Evolutionary conservation across 495 filamentous ascomycete species (phyloP).

Genomic region (Penicillium steckii): DNA sequence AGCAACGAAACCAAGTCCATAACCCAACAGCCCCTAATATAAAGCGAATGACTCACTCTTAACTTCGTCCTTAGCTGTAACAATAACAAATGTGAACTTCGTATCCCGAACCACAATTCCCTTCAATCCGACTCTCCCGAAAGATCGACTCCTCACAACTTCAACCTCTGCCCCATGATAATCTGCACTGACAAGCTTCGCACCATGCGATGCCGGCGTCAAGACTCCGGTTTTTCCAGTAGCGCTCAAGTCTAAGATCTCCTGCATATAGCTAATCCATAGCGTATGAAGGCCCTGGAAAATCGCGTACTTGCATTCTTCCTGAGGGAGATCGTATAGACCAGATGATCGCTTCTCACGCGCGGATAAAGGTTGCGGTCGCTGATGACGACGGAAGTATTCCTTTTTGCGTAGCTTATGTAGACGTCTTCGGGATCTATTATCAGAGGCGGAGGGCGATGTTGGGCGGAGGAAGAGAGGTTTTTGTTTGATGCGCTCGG

Average conservation of each 20-base stretch:
- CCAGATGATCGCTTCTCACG: slow-evolving; percentile 69
- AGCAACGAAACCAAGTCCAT: too few relatives aligned
- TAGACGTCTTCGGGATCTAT: slow-evolving; percentile 62
- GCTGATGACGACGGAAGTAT: slow-evolving; percentile 57
- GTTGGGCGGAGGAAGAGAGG: slow-evolving; percentile 77
- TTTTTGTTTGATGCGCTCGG: slow-evolving; percentile 77
- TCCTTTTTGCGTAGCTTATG: slow-evolving; percentile 54
- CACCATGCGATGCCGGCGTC: slow-evolving; percentile 52
- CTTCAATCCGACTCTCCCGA: slow-evolving; percentile 73
- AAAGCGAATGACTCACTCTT: slow-evolving; percentile 51
- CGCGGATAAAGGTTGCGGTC: slow-evolving; percentile 76
- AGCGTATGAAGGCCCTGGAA: slow-evolving; percentile 74
- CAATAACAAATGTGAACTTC: slow-evolving; percentile 79
- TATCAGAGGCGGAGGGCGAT: slow-evolving; percentile 58
- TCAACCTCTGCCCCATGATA: slow-evolving; percentile 85
- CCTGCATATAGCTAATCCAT: slow-evolving; percentile 82
- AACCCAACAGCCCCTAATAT: not conserved
- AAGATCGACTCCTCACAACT: slow-evolving; percentile 78
- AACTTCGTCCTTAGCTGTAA: slow-evolving; percentile 62
- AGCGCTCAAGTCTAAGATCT: slow-evolving; percentile 57
- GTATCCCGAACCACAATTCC: slow-evolving; percentile 90
- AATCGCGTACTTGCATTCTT: slow-evolving; percentile 67
- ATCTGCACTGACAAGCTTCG: slow-evolving; percentile 77
- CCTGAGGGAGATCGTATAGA: slow-evolving; percentile 70
- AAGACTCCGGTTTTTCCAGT: slow-evolving; percentile 41